Evolutionary conservation across 2,329 filamentous ascomycete genomes (phyloP).

Genomic region (Lomentospora prolificans): DNA sequence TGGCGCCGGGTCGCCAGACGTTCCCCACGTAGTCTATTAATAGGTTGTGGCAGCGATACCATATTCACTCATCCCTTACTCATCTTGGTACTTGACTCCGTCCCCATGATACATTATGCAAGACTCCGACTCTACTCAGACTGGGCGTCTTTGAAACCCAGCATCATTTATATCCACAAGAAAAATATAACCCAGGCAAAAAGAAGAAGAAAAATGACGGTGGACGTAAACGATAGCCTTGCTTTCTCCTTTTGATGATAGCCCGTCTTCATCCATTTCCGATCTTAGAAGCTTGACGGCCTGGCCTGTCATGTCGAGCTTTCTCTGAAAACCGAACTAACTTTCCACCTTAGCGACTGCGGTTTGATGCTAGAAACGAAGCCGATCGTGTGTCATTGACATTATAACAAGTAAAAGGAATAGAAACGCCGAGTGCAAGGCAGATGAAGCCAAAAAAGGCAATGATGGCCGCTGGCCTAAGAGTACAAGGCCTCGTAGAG

Average conservation of each 20-base stretch:
- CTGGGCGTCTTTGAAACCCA: neutral
- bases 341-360: neutral
- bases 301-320: neutral
- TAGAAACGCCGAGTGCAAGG: neutral
- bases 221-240: neutral
- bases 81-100: too few relatives aligned
- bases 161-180: neutral
- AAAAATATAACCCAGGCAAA: neutral
- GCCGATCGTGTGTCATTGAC: constrained; percentile 4
- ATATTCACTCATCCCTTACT: neutral
- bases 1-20: too few relatives aligned
- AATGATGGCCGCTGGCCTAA: neutral
- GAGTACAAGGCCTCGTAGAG: constrained; percentile 65
- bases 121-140: neutral
- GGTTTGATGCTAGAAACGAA: neutral
- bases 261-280: too few relatives aligned
- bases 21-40: neutral
- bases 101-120: neutral
- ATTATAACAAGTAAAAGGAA: constrained; percentile 4
- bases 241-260: too few relatives aligned
- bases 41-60: neutral
- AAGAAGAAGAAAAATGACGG: constrained; percentile 1
- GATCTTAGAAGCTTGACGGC: neutral
- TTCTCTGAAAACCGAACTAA: neutral
- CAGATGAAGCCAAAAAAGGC: neutral